These are phyloP conservation scores for Camellia oleifera DNA, from an alignment of 179 eudicot genomes.

Conservation along the genomic window DNA sequence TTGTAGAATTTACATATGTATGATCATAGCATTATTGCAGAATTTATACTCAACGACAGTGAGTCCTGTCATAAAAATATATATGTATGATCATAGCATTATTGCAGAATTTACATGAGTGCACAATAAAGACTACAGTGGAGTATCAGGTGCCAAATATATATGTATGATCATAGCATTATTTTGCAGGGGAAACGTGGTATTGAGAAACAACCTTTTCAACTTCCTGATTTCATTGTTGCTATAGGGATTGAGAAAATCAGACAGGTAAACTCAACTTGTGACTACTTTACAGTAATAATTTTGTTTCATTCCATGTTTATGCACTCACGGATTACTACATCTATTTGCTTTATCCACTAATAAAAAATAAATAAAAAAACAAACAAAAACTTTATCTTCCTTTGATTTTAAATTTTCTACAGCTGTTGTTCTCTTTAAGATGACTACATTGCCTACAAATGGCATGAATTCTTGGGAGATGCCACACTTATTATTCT, in stretches of 20 bases:
- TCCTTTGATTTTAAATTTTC: background rate
- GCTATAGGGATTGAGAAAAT: slow-evolving; percentile 98
- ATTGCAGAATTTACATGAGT: no score
- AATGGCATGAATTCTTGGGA: background rate
- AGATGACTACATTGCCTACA: background rate
- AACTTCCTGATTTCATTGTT: slow-evolving; percentile 99
- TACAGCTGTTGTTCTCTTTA: background rate
- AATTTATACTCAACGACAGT: no score
- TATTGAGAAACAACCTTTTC: slow-evolving; percentile 96
- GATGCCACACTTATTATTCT: background rate
- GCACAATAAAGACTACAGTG: no score
- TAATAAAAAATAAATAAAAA: no score
- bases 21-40: no score
- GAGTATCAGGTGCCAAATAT: no score
- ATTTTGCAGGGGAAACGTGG: slow-evolving; percentile 95
- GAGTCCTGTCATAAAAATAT: no score
- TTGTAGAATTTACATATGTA: no score
- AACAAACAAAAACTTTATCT: background rate
- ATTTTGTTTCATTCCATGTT: background rate
- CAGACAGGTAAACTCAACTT: slow-evolving; percentile 66
- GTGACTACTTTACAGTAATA: background rate
- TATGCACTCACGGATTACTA: background rate
- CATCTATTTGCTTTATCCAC: background rate
- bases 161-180: background rate
- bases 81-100: no score